phyloP scores from a whole-genome alignment of 768 basidiomycete genomes.

The Crucibulum laeve region DNA sequence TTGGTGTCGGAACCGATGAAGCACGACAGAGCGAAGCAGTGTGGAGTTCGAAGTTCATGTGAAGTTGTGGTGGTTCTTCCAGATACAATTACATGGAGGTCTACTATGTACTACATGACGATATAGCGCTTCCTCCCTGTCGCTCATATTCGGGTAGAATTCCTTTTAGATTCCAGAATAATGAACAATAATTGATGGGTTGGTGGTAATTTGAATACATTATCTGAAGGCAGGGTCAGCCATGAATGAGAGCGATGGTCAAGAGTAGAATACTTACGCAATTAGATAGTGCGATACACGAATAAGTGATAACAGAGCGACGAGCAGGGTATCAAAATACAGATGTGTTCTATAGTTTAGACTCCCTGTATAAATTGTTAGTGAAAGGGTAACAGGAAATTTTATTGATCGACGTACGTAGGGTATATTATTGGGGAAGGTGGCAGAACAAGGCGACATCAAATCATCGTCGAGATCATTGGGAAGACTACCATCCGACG shows the following conservation, averaged over 20 bases:
- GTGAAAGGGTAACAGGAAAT: no score
- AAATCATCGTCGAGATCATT: neutral
- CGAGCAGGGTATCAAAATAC: neutral
- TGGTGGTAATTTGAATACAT: constrained; percentile 7
- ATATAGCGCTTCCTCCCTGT: neutral
- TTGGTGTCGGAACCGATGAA: constrained; percentile 43
- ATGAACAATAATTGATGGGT: neutral
- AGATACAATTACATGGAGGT: neutral
- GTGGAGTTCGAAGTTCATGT: constrained; percentile 51
- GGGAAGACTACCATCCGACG: neutral
- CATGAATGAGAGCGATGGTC: neutral
- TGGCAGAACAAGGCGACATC: neutral
- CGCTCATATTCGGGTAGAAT: neutral
- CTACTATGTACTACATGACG: neutral
- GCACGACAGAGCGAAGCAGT: constrained; percentile 46
- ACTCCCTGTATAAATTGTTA: no score
- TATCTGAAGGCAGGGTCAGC: constrained; percentile 9
- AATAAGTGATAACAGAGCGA: neutral
- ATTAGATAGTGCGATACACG: neutral
- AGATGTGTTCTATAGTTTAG: no score
- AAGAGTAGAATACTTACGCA: neutral
- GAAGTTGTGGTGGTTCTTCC: constrained; percentile 9
- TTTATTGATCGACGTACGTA: constrained; percentile 16
- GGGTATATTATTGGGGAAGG: constrained; percentile 11
- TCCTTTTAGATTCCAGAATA: no score